Base-by-base conservation (phyloP, 345 rosid genomes). In the Salix udensis region DNA sequence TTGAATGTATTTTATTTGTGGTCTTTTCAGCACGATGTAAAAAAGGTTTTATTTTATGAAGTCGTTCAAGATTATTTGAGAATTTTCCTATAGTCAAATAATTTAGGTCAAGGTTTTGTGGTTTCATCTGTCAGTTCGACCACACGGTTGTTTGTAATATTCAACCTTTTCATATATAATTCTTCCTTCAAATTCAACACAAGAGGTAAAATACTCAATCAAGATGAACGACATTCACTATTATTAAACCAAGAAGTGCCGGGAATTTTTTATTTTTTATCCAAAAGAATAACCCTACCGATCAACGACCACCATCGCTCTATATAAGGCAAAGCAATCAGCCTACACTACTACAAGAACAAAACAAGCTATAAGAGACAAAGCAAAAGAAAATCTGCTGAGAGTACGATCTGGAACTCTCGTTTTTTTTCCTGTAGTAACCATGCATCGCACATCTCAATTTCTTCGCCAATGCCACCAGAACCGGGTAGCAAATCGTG, bases 381-480 rank as follows among this genome's bases (percentile, higher is more conserved):
- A 31, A 65, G 68, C 68, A 31, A 30, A 31, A 16, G 37, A 65
- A 23, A n/a, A 58, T 58, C 64, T n/a, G 28, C 23, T n/a, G 13
- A 55, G 12, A 55, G 14, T n/a, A 55, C 26, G 28, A 34, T 5
- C 37, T 5, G n/a, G n/a, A n/a, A n/a, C n/a, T 36, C 5, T 36
- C 5, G 37, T 36, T 36, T 13, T 6, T 52, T n/a, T 0, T n/a
- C n/a, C 31, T 18, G 0, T 18, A 2, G 4, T 15, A 67, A 46
- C 68, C 65, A 85, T 85, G 87, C 50, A 80, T 69, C 78, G 82
- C 19, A 46, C 82, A 19, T 31, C 83, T 69, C 81, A 65, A 30
- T 21, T 74, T 36, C 36, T 65, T 12, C 68, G 36, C 53, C 76
- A 79, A 31, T 75, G 30, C 44, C 69, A 16, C 36, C 76, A 24